These are phyloP conservation scores for Lentinus brumalis DNA, from an alignment of 768 basidiomycete genomes.

Conservation along the genomic window DNA sequence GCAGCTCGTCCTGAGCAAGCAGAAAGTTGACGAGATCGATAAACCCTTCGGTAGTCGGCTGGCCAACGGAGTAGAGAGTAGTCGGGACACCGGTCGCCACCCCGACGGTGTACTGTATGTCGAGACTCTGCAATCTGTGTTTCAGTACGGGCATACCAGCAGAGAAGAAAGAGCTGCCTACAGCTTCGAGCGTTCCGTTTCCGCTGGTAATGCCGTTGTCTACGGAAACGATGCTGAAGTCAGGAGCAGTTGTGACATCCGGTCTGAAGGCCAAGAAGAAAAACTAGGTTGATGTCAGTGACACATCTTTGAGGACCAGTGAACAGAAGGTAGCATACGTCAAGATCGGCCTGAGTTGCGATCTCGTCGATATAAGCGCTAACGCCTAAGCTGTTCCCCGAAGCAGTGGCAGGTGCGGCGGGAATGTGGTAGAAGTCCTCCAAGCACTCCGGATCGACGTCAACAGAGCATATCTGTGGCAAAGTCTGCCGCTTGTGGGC, in stretches of 20 bases:
- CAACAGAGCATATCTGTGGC: conserved; percentile 14
- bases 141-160: not conserved
- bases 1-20: conserved; percentile 23
- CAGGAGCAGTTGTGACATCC: not conserved
- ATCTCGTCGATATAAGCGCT: conserved; percentile 33
- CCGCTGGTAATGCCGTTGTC: not conserved
- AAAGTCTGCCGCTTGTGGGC: not conserved
- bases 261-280: not conserved
- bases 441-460: conserved; percentile 23
- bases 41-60: conserved; percentile 31
- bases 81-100: conserved; percentile 35
- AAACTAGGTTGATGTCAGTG: not conserved
- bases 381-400: conserved; percentile 31
- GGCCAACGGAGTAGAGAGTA: conserved; percentile 34
- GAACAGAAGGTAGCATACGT: conserved; percentile 13
- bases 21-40: conserved; percentile 34
- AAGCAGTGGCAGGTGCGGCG: conserved; percentile 26
- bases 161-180: not conserved
- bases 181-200: not conserved
- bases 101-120: conserved; percentile 40
- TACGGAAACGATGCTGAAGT: not conserved
- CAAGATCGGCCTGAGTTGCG: conserved; percentile 31
- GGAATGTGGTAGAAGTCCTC: conserved; percentile 15
- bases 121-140: conserved; percentile 30
- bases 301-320: not conserved